Base-by-base conservation (phyloP, 805 yeast species). In the Saturnispora silvae region DNA sequence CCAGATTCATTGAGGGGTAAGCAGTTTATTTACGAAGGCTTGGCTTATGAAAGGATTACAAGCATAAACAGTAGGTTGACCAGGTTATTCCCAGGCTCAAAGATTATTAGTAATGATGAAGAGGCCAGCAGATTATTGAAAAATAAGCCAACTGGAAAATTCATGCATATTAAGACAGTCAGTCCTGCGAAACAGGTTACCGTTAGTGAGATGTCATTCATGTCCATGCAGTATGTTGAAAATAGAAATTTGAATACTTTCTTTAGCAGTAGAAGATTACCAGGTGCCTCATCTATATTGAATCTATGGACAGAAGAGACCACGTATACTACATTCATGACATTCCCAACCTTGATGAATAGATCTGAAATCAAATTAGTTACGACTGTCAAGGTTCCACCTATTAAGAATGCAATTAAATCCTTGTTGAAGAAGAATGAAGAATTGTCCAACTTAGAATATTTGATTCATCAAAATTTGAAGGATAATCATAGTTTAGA, bases 231-330 rank as follows among this genome's bases (percentile, higher is more conserved):
- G 44, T 83, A 81, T 56, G 77, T 82, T 48, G 77, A 82, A 47
- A 78, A 83, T 57, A 77, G 77, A 58, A 73, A 82, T 49, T 60
- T 84, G 59, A 71, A 73, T 47, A 70, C 71, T 42, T 85, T 85
- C 60, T 70, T 82, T 4, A 72, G 75, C 27, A 68, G 79, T 34
- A 70, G 81, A 55, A 74, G 81, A 48, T 58, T 84, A 36, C 84
- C 89, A 1, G 87, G 89, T 4, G 70, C 82, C 1, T 70, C 76
- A 0, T 68, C 79, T 9, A 77, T 81, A 7, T 68, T 73, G 37
- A 85, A 84, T 49, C 61, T 85, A 48, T 85, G 95, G 95, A 84
- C 87, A 15, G 94, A 85, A 52, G 94, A 85, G 58, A 72, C 81
- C 7, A 77, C 82, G 1, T 85, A 75, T 61, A 83, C 76, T 45